These are phyloP conservation scores for Golubevia pallescens DNA, from an alignment of 1,284 basidiomycete species.

Conservation along the genomic window DNA sequence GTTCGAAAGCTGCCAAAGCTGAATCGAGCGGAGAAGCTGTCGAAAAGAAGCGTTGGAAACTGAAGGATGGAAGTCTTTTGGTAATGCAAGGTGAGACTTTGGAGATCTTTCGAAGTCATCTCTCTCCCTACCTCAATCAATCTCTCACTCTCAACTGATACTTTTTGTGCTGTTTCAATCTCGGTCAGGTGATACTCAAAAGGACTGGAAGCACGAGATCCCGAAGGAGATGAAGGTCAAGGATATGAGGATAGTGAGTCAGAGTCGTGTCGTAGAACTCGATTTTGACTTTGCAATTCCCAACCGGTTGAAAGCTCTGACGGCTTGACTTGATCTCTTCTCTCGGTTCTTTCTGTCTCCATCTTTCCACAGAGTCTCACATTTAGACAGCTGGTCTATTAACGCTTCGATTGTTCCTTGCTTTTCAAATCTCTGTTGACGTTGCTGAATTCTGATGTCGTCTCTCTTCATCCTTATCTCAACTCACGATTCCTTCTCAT, in stretches of 20 bases:
- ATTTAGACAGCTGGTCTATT: constrained; percentile 32
- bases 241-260: constrained; percentile 29
- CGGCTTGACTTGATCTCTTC: background rate
- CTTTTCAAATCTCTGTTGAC: no score
- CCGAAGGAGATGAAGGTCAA: constrained; percentile 46
- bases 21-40: no score
- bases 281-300: background rate
- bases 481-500: no score
- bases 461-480: no score
- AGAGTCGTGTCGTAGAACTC: background rate
- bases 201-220: constrained; percentile 67
- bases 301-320: no score
- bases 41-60: constrained; percentile 55
- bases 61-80: constrained; percentile 68
- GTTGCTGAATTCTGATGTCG: no score
- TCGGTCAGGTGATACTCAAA: constrained; percentile 68
- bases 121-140: no score
- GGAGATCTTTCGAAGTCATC: no score
- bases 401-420: no score
- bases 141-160: no score
- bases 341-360: background rate
- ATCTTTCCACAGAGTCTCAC: constrained; percentile 25
- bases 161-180: no score
- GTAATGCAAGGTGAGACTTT: constrained; percentile 71
- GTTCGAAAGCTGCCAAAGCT: constrained; percentile 15